Percentiles rank a stretch among this genome's conserved stretches.
Evolutionary conservation across 331 rosid species (phyloP).

Genomic region (Quercus lobata): DNA sequence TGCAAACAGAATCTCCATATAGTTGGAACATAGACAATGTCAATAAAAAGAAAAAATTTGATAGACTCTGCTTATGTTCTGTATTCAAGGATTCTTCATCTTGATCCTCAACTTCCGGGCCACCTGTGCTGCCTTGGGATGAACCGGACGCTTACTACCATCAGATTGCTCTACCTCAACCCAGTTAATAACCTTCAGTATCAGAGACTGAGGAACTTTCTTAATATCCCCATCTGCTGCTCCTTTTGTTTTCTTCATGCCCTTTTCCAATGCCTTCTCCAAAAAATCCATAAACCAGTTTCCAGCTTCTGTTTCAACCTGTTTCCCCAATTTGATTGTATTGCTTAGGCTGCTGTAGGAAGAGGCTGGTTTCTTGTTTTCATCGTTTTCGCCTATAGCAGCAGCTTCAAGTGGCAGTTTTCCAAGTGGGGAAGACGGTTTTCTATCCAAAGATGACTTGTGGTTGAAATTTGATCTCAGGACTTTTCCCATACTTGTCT

Average conservation of each 20-base stretch:
- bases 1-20: background rate
- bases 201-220: constrained; percentile 75
- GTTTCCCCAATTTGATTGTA: constrained; percentile 71
- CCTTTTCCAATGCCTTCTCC: constrained; percentile 86
- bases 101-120: constrained; percentile 87
- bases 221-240: constrained; percentile 47
- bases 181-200: constrained; percentile 85
- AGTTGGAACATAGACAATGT: background rate
- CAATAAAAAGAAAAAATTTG: background rate
- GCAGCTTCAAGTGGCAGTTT: constrained; percentile 43
- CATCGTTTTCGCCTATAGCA: constrained; percentile 57
- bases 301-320: constrained; percentile 84
- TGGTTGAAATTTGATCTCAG: constrained; percentile 39
- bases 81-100: constrained; percentile 73
- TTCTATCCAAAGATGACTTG: constrained; percentile 37
- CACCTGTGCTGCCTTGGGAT: constrained; percentile 76
- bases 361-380: constrained; percentile 63
- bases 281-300: constrained; percentile 94
- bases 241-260: constrained; percentile 72
- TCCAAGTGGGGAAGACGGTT: constrained; percentile 31
- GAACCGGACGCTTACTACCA: constrained; percentile 51
- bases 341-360: constrained; percentile 39
- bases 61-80: background rate
- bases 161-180: constrained; percentile 76
- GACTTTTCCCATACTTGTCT: constrained; percentile 35